These are phyloP conservation scores for Paradendryphiella salina DNA, from an alignment of 2,329 filamentous ascomycete genomes.

Conservation along the genomic window DNA sequence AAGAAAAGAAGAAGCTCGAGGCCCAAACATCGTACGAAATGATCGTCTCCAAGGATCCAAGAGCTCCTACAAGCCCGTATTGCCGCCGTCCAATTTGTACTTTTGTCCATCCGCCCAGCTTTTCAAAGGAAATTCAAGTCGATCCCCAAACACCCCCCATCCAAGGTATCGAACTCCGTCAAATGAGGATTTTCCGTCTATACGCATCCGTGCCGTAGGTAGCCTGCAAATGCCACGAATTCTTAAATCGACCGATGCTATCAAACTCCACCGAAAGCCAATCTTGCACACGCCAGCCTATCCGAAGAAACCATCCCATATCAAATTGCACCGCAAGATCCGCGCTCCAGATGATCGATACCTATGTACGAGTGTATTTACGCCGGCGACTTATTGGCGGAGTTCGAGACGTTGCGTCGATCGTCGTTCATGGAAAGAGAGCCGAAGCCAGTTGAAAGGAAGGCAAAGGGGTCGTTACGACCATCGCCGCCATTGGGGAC, in stretches of 20 bases:
- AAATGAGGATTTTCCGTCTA: slow-evolving; percentile 45
- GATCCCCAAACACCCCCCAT: slow-evolving; percentile 40
- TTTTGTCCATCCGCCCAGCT: slow-evolving; percentile 41
- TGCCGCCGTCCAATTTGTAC: slow-evolving; percentile 35
- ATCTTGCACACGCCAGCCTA: slow-evolving; percentile 43
- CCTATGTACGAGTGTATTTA: slow-evolving; percentile 43
- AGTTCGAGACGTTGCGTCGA: slow-evolving; percentile 50
- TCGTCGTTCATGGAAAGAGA: slow-evolving; percentile 70
- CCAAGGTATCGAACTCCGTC: slow-evolving; percentile 48
- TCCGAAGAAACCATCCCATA: slow-evolving; percentile 42
- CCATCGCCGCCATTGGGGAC: slow-evolving; percentile 66
- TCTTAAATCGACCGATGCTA: slow-evolving; percentile 44
- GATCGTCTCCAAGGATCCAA: slow-evolving; percentile 25
- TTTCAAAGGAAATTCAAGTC: slow-evolving; percentile 30
- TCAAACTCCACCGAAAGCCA: slow-evolving; percentile 43
- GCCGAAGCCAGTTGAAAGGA: slow-evolving; percentile 73
- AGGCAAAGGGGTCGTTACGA: slow-evolving; percentile 77
- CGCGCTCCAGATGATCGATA: slow-evolving; percentile 40
- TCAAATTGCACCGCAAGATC: slow-evolving; percentile 43
- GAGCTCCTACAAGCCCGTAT: slow-evolving; percentile 27
- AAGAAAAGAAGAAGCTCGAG: slow-evolving; percentile 13
- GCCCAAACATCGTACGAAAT: slow-evolving; percentile 15
- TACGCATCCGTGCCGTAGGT: slow-evolving; percentile 40
- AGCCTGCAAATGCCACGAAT: slow-evolving; percentile 46
- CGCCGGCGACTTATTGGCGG: slow-evolving; percentile 47